Evolutionary conservation across 768 basidiomycete genomes (phyloP).

Genomic region (Pleurotus djamor): DNA sequence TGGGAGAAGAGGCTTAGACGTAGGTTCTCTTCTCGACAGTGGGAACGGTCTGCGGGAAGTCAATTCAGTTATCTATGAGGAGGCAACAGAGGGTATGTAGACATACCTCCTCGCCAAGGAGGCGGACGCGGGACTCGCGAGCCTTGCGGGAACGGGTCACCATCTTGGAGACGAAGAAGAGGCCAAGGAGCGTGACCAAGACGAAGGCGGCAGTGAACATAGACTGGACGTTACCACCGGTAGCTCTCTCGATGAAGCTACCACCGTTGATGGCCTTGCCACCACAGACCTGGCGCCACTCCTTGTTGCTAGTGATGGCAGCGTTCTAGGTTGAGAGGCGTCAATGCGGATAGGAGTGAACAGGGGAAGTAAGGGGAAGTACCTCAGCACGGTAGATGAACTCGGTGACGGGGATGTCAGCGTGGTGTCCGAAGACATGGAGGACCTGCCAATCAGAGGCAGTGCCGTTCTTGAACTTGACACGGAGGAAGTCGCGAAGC

Average conservation of each 20-base stretch:
- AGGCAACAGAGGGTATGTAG: background rate
- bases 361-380: constrained; percentile 12
- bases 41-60: background rate
- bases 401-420: constrained; percentile 80
- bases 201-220: constrained; percentile 33
- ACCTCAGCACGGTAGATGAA: constrained; percentile 85
- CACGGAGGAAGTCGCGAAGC: constrained; percentile 76
- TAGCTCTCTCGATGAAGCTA: constrained; percentile 20
- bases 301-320: constrained; percentile 53
- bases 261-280: constrained; percentile 16
- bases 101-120: constrained; percentile 51
- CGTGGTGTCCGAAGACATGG: constrained; percentile 71
- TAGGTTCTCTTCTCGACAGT: background rate
- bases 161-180: constrained; percentile 34
- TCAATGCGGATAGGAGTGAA: background rate
- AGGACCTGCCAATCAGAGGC: constrained; percentile 57
- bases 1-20: background rate
- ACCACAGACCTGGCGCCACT: constrained; percentile 49
- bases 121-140: constrained; percentile 34
- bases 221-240: constrained; percentile 22
- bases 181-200: constrained; percentile 33
- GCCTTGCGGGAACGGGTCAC: constrained; percentile 36
- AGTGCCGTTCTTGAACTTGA: constrained; percentile 87
- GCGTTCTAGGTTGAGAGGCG: constrained; percentile 30
- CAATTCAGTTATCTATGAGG: background rate